phyloP scores from a whole-genome alignment of 2,329 filamentous ascomycete genomes.

The Scedosporium apiospermum region DNA sequence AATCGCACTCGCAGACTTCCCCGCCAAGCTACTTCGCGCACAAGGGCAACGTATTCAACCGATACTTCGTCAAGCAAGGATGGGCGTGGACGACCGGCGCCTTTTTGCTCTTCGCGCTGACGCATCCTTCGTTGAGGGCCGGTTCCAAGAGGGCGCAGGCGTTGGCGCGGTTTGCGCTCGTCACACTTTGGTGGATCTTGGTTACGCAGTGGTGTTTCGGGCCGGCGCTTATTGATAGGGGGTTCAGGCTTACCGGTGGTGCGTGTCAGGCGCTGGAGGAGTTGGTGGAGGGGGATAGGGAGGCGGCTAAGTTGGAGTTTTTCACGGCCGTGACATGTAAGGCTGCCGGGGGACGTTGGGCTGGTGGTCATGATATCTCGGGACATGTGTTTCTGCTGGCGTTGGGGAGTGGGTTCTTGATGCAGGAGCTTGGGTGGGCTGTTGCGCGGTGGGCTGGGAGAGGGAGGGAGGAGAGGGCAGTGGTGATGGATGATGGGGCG shows the following conservation, averaged over 20 bases:
- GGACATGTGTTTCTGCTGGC: slow-evolving; percentile 93
- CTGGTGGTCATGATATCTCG: slow-evolving; percentile 90
- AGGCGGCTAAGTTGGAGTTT: slow-evolving; percentile 33
- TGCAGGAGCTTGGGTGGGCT: slow-evolving; percentile 66
- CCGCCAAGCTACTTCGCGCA: slow-evolving; percentile 84
- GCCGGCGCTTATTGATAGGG: slow-evolving; percentile 77
- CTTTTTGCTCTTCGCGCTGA: slow-evolving; percentile 59
- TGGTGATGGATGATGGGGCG: slow-evolving; percentile 58
- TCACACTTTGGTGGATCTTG: slow-evolving; percentile 72
- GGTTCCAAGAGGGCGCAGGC: slow-evolving; percentile 40
- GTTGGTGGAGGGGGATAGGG: slow-evolving; percentile 36
- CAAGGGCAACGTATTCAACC: slow-evolving; percentile 88
- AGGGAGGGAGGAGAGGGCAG: slow-evolving; percentile 50
- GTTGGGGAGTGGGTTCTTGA: slow-evolving; percentile 69
- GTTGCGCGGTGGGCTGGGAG: slow-evolving; percentile 31
- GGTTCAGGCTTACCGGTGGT: slow-evolving; percentile 82
- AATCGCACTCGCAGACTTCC: slow-evolving; percentile 51
- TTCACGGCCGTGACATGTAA: slow-evolving; percentile 75
- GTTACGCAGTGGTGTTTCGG: slow-evolving; percentile 98
- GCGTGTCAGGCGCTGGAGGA: slow-evolving; percentile 58
- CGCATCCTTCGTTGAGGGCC: slow-evolving; percentile 47
- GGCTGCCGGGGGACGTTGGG: slow-evolving; percentile 72
- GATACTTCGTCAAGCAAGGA: slow-evolving; percentile 87
- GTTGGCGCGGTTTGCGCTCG: slow-evolving; percentile 55
- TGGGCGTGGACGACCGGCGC: slow-evolving; percentile 84